Evolutionary conservation across 306 rosid genomes (phyloP).

Genomic region (Biancaea sappan): DNA sequence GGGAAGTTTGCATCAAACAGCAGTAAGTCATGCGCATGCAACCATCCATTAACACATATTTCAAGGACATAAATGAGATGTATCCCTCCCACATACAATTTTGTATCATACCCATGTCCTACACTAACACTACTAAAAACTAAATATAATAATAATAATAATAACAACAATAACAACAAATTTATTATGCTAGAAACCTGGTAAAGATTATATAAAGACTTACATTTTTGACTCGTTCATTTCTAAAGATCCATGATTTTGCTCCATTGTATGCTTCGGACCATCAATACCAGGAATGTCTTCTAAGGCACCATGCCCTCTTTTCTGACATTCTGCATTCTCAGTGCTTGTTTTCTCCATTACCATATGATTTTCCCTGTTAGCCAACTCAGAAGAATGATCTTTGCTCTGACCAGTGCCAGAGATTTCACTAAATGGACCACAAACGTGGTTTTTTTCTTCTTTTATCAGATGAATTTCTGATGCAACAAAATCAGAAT

Average conservation of each 20-base stretch:
- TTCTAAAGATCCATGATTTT: conserved; percentile 33
- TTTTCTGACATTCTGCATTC: conserved; percentile 32
- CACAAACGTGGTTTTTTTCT: conserved; percentile 37
- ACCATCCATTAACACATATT: too few relatives aligned
- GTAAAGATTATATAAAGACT: conserved; percentile 32
- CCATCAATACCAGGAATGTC: conserved; percentile 38
- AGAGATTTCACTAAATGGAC: conserved; percentile 33
- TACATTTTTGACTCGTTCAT: conserved; percentile 47
- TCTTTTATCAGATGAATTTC: conserved; percentile 35
- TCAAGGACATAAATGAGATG: too few relatives aligned
- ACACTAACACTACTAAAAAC: conserved; percentile 7
- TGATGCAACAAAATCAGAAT: conserved; percentile 36
- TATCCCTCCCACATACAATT: conserved; percentile 19
- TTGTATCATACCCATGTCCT: conserved; percentile 4
- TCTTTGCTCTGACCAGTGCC: conserved; percentile 31
- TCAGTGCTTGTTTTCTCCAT: conserved; percentile 26
- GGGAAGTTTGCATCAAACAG: background rate
- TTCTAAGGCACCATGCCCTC: conserved; percentile 28
- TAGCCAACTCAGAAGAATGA: conserved; percentile 32
- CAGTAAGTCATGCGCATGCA: conserved; percentile 7
- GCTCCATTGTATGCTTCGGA: conserved; percentile 37
- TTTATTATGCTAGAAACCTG: conserved; percentile 1
- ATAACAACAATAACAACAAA: conserved; percentile 8
- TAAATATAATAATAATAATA: too few relatives aligned
- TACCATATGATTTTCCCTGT: conserved; percentile 30